Percentiles rank a stretch among this genome's conserved stretches.
phyloP scores from a whole-genome alignment of 331 rosid genomes.

The Quercus lobata region DNA sequence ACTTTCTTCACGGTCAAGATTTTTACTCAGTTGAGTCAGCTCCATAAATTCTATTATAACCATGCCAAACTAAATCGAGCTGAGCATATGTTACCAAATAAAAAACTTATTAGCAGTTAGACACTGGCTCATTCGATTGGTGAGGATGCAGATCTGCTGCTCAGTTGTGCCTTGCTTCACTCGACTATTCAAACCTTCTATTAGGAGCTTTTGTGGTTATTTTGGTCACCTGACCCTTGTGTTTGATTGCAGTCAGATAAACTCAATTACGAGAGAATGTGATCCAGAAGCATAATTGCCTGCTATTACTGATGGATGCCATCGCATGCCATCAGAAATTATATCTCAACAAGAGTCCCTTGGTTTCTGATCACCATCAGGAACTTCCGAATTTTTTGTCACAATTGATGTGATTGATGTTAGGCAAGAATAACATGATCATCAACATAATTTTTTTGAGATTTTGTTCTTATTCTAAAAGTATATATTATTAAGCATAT shows the following conservation, averaged over 20 bases:
- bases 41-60: not conserved
- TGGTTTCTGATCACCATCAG: slow-evolving; percentile 9
- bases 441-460: not conserved
- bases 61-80: not conserved
- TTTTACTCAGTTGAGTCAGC: not conserved
- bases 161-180: not conserved
- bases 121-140: not conserved
- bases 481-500: not conserved
- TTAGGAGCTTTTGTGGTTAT: not conserved
- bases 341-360: not conserved
- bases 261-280: slow-evolving; percentile 82
- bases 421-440: not conserved
- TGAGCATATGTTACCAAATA: not conserved
- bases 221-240: not conserved
- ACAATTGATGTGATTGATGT: not conserved
- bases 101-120: not conserved
- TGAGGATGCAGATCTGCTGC: not conserved
- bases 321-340: not conserved
- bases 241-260: slow-evolving; percentile 81
- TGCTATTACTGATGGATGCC: not conserved
- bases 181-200: not conserved
- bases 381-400: slow-evolving; percentile 1
- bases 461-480: not conserved
- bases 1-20: not conserved
- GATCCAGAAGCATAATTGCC: slow-evolving; percentile 9